Evolutionary conservation across 805 yeast genomes (phyloP), one percentile per base, ranked within the genome.

Genomic region (Lipomyces orientalis): DNA sequence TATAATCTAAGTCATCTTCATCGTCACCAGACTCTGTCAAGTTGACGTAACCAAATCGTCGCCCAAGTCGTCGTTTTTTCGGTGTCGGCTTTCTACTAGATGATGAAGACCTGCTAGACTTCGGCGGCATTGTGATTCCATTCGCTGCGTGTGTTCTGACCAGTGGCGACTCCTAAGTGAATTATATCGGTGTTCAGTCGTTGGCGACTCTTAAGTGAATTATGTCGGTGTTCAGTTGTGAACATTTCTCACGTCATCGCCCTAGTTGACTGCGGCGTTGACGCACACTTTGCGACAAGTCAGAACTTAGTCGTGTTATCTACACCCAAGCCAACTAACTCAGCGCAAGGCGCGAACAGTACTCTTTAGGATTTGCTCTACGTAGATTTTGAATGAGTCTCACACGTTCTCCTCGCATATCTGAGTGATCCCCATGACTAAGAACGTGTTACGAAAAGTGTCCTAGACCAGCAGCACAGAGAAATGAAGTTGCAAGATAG

Each of bases 11-110:
- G 37, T 68, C 71, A 43, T 62, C 71, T 34, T 29, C 64, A 55
- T 68, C 70, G 29, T 68, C 71, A 16, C 71, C 71, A 9, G 71
- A 68, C 16, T 29, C 61, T 16, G 71, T 66, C 61, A 56, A 31
- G 12, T 55, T 49, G 22, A 37, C 58, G 4, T 56, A 25, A 4
- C 61, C 62, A 29, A 57, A 34, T 16, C n/a, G 57, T 12, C 65
- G 54, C n/a, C 35, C 61, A 16, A 16, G 49, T 7, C 49, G 49
- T n/a, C 49, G 22, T 14, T 43, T 54, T 39, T n/a, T 25, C 33
- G 54, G 54, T 35, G 14, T 57, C 54, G 16, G 62, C 49, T 19
- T 59, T 35, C 16, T 52, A 22, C 19, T 37, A 22, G 59, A 51
- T 25, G 60, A 57, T 60, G 60, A 57, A 16, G 25, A 3, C 31